Percentiles rank a stretch among this genome's conserved stretches.
phyloP scores from a whole-genome alignment of 2,329 filamentous ascomycete species.

The Bipolaris cookei region DNA sequence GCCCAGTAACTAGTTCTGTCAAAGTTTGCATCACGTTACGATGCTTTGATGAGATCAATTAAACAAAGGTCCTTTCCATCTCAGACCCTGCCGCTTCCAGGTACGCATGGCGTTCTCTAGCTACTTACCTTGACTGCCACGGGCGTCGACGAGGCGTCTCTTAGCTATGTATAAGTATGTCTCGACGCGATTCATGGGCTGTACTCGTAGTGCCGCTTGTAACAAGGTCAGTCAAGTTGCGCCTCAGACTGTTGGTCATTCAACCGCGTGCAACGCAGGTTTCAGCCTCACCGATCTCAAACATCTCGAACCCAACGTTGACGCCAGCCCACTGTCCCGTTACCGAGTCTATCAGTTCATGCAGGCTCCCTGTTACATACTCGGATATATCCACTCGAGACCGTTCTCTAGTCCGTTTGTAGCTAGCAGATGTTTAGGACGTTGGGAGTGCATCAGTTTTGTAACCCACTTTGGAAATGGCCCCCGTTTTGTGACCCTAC shows the following conservation, averaged over 20 bases:
- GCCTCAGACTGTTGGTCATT: slow-evolving; percentile 10
- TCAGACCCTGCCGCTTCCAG: not conserved
- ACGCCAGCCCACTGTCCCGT: slow-evolving; percentile 4
- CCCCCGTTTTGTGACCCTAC: slow-evolving; percentile 8
- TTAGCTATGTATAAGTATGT: not conserved
- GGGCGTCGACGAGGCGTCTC: not conserved
- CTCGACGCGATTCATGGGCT: not conserved
- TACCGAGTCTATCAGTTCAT: slow-evolving; percentile 21
- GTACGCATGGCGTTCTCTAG: no score
- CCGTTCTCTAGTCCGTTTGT: not conserved
- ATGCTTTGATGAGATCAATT: not conserved
- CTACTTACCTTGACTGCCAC: no score
- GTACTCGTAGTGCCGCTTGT: not conserved
- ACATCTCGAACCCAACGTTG: slow-evolving; percentile 24
- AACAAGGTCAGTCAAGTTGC: slow-evolving; percentile 4
- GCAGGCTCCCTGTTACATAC: slow-evolving; percentile 8
- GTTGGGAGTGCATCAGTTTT: slow-evolving; percentile 9
- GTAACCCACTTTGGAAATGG: slow-evolving; percentile 5
- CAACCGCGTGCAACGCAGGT: slow-evolving; percentile 17
- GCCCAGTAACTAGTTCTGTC: not conserved
- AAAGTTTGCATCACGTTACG: not conserved
- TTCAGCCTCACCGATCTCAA: slow-evolving; percentile 35
- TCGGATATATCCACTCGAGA: slow-evolving; percentile 7
- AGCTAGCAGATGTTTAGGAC: slow-evolving; percentile 11
- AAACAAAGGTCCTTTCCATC: not conserved